A percentile compares a stretch with the other conserved stretches of the same genome.
Conservation (phyloP, 2,329 filamentous ascomycete genomes). For the Fusarium penzigii region DNA sequence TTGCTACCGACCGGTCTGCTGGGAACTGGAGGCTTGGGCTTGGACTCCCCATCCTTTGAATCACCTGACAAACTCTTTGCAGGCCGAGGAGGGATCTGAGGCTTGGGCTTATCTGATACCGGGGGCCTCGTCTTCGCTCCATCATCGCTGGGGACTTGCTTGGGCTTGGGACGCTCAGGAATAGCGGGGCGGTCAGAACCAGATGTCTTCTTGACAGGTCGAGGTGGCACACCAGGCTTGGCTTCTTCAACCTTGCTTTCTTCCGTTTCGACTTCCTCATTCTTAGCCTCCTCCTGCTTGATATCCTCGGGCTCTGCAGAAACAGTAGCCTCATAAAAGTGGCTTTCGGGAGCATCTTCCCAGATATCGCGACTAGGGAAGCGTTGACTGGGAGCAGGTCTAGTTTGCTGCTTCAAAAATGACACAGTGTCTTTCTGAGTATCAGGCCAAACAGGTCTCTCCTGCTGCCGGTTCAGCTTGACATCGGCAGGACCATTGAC, state of each 20-base stretch:
- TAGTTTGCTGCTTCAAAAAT: constrained; percentile 47
- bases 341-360: constrained; percentile 89
- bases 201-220: constrained; percentile 41
- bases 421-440: constrained; percentile 45
- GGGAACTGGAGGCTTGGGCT: constrained; percentile 82
- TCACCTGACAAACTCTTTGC: constrained; percentile 49
- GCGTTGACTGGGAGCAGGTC: constrained; percentile 63
- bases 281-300: constrained; percentile 10
- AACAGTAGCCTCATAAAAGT: constrained; percentile 77
- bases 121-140: constrained; percentile 39
- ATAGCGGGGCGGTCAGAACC: constrained; percentile 45
- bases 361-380: constrained; percentile 94
- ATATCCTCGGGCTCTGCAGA: constrained; percentile 27
- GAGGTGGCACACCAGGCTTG: constrained; percentile 33
- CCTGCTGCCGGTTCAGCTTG: constrained; percentile 31
- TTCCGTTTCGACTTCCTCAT: not conserved
- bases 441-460: constrained; percentile 46
- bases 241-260: constrained; percentile 28
- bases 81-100: constrained; percentile 62
- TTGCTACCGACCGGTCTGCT: constrained; percentile 74
- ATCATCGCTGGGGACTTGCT: constrained; percentile 41
- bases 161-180: constrained; percentile 57
- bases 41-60: constrained; percentile 49
- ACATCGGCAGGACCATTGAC: constrained; percentile 31
- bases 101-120: constrained; percentile 58